Evolutionary conservation across 257 asterid genomes (phyloP), one percentile per base, ranked within the genome.

Genomic region (Petrea volubilis): DNA sequence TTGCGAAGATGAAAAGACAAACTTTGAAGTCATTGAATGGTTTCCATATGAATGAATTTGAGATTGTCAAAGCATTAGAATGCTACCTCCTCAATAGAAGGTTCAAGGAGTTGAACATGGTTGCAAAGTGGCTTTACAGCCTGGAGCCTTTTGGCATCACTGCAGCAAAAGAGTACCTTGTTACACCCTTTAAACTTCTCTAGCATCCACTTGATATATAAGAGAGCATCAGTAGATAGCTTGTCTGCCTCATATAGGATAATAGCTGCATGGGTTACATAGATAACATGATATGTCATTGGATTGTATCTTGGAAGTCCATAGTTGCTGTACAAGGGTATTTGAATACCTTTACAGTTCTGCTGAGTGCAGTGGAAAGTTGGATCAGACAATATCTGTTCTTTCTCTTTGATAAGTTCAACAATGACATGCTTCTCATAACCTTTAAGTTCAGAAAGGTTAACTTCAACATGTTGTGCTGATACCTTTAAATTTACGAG

Each of bases 91-190:
- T 85, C 85, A 20, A 69, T 70, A 24, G 97, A 91, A 74, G 97
- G 97, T 47, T 86, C 84, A 24, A 82, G 87, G 71, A 91, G 95
- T 76, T 89, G 90, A 50, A 91, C 86, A 49, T 76, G 62, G 28
- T 55, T 85, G 86, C 96, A 85, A 71, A 87, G 79, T 69, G 97
- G 77, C 71, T 74, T 77, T 47, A 91, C 21, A 7, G 86, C 87
- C 74, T 81, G 77, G 58, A 91, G 89, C 81, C 85, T 91, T 66
- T 88, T 74, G 70, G 86, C 86, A 79, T 91, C 96, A 24, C 83
- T 85, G 85, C 96, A 87, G 90, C 96, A 89, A 78, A 91, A 89
- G 85, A 89, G 80, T 41, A 89, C 79, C 77, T 77, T 91, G 69
- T 82, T 87, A 57, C 84, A 73, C 8, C 92, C 96, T 81, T 77